A percentile compares a stretch with the other conserved stretches of the same genome.
phyloP scores from a whole-genome alignment of 75 land plant species.

The Cryptomeria japonica region DNA sequence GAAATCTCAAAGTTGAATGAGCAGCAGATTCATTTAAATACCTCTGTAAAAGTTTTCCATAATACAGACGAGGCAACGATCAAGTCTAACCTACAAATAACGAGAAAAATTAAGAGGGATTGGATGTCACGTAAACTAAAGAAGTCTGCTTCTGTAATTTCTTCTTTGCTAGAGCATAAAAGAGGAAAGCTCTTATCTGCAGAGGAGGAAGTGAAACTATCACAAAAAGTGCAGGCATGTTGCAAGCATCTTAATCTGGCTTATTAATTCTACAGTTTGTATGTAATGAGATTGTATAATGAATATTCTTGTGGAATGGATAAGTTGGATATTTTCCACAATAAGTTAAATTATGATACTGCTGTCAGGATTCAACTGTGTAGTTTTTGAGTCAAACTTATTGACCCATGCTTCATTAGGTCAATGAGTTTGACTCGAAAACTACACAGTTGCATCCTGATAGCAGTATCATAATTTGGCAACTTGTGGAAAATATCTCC shows the following conservation, averaged over 20 bases:
- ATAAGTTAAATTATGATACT: too few relatives aligned
- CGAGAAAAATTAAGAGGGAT: not conserved
- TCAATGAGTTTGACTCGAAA: too few relatives aligned
- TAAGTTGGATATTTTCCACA: too few relatives aligned
- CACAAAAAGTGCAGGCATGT: conserved; percentile 45
- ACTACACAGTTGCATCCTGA: too few relatives aligned
- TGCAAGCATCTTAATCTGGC: not conserved
- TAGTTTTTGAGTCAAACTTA: too few relatives aligned
- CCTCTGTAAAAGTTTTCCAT: not conserved
- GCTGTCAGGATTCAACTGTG: too few relatives aligned
- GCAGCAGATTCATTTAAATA: not conserved
- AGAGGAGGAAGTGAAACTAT: conserved; percentile 47
- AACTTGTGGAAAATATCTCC: too few relatives aligned
- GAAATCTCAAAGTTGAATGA: not conserved
- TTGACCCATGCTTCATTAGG: too few relatives aligned
- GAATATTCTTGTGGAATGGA: not conserved
- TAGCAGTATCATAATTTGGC: too few relatives aligned
- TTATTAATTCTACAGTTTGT: not conserved
- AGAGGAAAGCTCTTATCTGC: conserved; percentile 45
- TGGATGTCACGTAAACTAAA: not conserved
- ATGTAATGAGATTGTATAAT: not conserved
- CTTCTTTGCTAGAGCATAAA: not conserved
- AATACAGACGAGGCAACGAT: not conserved
- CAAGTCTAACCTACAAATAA: not conserved
- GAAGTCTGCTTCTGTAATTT: not conserved